phyloP scores from a whole-genome alignment of 768 basidiomycete species.

The Kwoniella mangroviensis region DNA sequence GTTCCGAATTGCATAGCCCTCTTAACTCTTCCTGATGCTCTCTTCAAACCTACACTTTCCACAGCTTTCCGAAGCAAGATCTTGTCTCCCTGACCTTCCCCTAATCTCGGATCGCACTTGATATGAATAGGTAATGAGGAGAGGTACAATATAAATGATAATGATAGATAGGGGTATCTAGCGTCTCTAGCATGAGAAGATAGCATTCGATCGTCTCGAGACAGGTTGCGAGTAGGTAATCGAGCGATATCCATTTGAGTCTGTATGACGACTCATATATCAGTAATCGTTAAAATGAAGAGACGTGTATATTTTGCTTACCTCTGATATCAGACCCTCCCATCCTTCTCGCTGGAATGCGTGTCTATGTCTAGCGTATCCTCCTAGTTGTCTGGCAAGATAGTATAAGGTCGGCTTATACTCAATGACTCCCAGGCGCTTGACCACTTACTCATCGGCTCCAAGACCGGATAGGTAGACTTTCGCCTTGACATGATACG shows the following conservation, averaged over 20 bases:
- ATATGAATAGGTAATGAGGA: constrained; percentile 76
- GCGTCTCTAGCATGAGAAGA: constrained; percentile 91
- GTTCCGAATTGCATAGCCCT: constrained; percentile 94
- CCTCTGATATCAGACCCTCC: constrained; percentile 79
- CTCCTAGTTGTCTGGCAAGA: constrained; percentile 69
- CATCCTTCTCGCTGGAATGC: constrained; percentile 73
- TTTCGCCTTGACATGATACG: constrained; percentile 74
- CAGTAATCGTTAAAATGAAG: too few relatives aligned
- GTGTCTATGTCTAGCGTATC: constrained; percentile 85
- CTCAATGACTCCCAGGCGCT: not conserved
- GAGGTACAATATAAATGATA: constrained; percentile 76
- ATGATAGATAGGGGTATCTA: constrained; percentile 85
- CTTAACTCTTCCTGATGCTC: constrained; percentile 79
- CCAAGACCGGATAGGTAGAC: constrained; percentile 90
- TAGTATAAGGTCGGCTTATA: too few relatives aligned
- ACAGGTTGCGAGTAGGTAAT: constrained; percentile 85
- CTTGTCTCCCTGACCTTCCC: constrained; percentile 87
- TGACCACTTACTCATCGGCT: constrained; percentile 71
- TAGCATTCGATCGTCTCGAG: constrained; percentile 90
- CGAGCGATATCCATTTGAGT: constrained; percentile 87
- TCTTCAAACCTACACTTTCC: constrained; percentile 71
- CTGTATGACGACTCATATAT: constrained; percentile 58
- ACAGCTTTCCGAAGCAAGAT: constrained; percentile 76
- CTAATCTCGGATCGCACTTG: constrained; percentile 78
- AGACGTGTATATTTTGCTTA: constrained; percentile 48